A percentile compares a stretch with the other conserved stretches of the same genome.
Conservation (phyloP, 805 yeast genomes). For the Wickerhamiella alocasiicola region DNA sequence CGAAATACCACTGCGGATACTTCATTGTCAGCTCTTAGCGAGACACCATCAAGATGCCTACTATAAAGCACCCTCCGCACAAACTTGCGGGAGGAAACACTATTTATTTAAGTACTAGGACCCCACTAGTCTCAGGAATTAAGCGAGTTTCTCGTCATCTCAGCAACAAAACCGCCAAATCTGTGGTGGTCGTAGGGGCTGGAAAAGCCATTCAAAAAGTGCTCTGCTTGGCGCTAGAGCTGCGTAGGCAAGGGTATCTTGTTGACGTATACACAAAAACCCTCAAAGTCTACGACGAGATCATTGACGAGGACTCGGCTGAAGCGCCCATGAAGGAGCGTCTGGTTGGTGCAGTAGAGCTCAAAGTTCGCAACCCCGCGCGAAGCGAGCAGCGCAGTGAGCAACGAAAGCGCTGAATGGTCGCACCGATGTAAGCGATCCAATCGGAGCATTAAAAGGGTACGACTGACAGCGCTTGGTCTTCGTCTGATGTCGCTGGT, state of each 20-base stretch:
- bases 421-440: too few relatives aligned
- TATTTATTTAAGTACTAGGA: constrained; percentile 45
- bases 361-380: constrained; percentile 27
- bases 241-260: constrained; percentile 36
- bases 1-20: constrained; percentile 24
- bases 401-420: not conserved
- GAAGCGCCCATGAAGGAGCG: constrained; percentile 31
- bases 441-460: too few relatives aligned
- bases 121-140: constrained; percentile 64
- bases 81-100: constrained; percentile 23
- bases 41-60: not conserved
- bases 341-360: constrained; percentile 33
- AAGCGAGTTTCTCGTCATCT: constrained; percentile 49
- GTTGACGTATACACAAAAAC: constrained; percentile 55
- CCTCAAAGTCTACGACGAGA: constrained; percentile 62
- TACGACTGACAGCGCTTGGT: too few relatives aligned
- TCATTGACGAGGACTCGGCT: constrained; percentile 26
- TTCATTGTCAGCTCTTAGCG: constrained; percentile 1
- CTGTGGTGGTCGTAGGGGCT: constrained; percentile 57
- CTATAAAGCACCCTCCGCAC: constrained; percentile 43
- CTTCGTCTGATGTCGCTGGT: too few relatives aligned
- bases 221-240: constrained; percentile 48
- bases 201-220: constrained; percentile 60
- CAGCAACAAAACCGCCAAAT: constrained; percentile 32
- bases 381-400: not conserved